These are phyloP conservation scores for Harringtonia aguacate DNA, from an alignment of 2,329 filamentous ascomycete genomes.

Conservation along the genomic window DNA sequence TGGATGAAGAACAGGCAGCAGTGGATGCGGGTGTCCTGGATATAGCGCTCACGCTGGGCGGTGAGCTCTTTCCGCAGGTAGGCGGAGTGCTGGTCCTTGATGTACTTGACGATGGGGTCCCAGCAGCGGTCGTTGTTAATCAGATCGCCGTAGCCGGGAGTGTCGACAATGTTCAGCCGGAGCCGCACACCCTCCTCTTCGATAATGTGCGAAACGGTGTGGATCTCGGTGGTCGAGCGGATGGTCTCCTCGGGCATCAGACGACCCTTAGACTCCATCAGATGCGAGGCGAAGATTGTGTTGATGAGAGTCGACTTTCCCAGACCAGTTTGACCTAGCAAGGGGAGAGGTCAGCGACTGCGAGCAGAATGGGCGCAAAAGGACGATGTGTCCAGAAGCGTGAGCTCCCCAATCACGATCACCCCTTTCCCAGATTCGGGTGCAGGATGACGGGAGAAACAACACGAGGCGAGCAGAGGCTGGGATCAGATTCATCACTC, in stretches of 20 bases:
- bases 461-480: too few relatives aligned
- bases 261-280: constrained; percentile 98
- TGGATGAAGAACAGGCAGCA: constrained; percentile 99
- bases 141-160: constrained; percentile 93
- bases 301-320: constrained; percentile 99
- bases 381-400: too few relatives aligned
- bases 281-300: constrained; percentile 98
- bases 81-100: constrained; percentile 99
- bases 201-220: constrained; percentile 95
- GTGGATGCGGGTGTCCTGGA: constrained; percentile 98
- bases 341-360: too few relatives aligned
- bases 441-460: too few relatives aligned
- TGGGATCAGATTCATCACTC: constrained; percentile 37
- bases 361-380: too few relatives aligned
- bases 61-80: constrained; percentile 99
- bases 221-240: constrained; percentile 94
- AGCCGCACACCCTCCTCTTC: constrained; percentile 98
- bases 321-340: constrained; percentile 97
- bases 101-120: constrained; percentile 99
- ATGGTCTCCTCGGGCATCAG: constrained; percentile 86
- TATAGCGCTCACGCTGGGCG: constrained; percentile 96
- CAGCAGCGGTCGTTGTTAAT: constrained; percentile 99
- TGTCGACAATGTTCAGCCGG: constrained; percentile 97
- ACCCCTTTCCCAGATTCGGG: not conserved
- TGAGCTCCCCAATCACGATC: constrained; percentile 1